Evolutionary conservation across 164 flowering plant genomes (phyloP).

Genomic region (Echeveria elegans): DNA sequence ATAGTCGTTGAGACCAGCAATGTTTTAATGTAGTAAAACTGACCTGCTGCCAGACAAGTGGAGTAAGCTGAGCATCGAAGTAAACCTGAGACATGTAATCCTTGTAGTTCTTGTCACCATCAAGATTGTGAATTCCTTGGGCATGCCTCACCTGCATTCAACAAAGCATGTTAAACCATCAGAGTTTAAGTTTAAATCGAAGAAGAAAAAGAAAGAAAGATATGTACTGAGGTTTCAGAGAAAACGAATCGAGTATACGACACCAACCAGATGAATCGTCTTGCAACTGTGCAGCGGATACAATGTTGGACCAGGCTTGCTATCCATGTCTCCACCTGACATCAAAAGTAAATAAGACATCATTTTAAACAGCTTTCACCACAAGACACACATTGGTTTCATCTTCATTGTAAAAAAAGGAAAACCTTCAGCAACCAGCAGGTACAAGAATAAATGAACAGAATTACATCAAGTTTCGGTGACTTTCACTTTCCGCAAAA

Average conservation of each 20-base stretch:
- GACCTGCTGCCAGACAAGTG: slow-evolving; percentile 93
- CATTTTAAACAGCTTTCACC: neutral
- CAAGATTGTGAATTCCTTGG: slow-evolving; percentile 87
- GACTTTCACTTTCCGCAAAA: neutral
- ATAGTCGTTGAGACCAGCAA: neutral
- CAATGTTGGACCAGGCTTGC: slow-evolving; percentile 22
- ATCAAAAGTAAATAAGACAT: neutral
- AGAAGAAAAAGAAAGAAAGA: neutral
- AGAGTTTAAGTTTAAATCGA: neutral
- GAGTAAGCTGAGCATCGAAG: slow-evolving; percentile 78
- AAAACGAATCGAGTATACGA: too few relatives aligned
- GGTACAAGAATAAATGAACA: neutral
- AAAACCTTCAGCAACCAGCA: neutral
- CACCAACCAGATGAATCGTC: slow-evolving; percentile 76
- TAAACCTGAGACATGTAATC: slow-evolving; percentile 44
- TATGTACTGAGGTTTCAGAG: too few relatives aligned
- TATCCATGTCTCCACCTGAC: slow-evolving; percentile 43
- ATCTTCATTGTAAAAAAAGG: neutral
- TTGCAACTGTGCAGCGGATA: slow-evolving; percentile 68
- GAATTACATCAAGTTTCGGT: neutral
- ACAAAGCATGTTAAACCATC: neutral
- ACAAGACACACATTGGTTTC: neutral
- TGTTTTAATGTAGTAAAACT: neutral
- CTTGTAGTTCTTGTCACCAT: slow-evolving; percentile 49
- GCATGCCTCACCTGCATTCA: slow-evolving; percentile 76